Base-by-base conservation (phyloP, 176 grass and related monocot genomes). In the Eragrostis nindensis region DNA sequence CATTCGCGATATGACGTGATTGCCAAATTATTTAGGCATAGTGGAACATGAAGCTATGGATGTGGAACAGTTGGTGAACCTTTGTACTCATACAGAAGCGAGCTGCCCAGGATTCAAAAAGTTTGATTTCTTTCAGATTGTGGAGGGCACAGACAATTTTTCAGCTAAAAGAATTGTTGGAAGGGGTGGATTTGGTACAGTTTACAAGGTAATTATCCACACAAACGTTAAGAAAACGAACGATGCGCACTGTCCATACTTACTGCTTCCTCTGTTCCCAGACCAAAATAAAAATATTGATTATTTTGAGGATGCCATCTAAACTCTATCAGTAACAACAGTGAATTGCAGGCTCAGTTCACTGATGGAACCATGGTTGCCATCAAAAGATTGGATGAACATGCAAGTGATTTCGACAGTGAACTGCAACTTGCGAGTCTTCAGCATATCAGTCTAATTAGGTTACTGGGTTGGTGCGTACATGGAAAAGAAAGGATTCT, bases 131-230 rank as follows among this genome's bases (percentile, higher is more conserved):
- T 61, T 15, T 63, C 15, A 78, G 53, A 41, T 85, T 56, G 0
- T 71, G 8, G 18, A 74, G 40, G 84, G 5, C 49, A 86, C 84
- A 25, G 3, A 49, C 3, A 74, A 39, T 48, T 86, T 86, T 38
- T 80, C 84, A 21, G 60, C 67, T 15, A 56, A 57, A 0, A 73
- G 1, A 30, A 25, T 24, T 5, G 0, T 86, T 29, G 84, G 77
- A 3, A 21, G 41, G 19, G 84, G 84, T 80, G 69, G 49, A 39
- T 86, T 80, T 74, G 69, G 5, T 40, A 86, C 25, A 32, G 57
- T 85, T 54, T 85, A 85, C 24, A 84, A 84, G 84, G 84, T 86
- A 86, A 73, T 24, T 42, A 18, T 59, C n/a, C 22, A 55, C 53
- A 55, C 0, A 8, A n/a, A n/a, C 53, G n/a, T 55, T 55, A 55